Percentiles rank a stretch among this genome's conserved stretches.
phyloP scores from a whole-genome alignment of 148 eudicot genomes.

The Cornus suecica region DNA sequence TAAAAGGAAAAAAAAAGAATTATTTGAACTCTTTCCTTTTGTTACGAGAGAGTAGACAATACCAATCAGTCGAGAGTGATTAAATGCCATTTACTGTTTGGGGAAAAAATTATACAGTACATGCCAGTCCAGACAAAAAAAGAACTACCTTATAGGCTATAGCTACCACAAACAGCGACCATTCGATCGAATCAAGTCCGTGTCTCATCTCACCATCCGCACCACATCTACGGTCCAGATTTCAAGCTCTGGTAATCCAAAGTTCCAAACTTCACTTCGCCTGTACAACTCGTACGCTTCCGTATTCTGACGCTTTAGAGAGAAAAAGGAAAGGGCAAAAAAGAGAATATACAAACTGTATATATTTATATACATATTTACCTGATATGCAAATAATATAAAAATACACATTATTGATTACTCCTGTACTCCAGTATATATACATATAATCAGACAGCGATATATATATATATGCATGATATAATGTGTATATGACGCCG shows the following conservation, averaged over 20 bases:
- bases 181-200: background rate
- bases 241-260: background rate
- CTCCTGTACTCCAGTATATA: too few relatives aligned
- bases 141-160: background rate
- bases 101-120: background rate
- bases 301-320: conserved; percentile 5
- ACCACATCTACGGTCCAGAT: background rate
- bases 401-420: background rate
- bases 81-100: background rate
- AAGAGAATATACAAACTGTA: too few relatives aligned
- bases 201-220: background rate
- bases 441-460: too few relatives aligned
- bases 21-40: too few relatives aligned
- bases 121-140: background rate
- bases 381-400: too few relatives aligned
- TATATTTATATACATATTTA: background rate
- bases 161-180: background rate
- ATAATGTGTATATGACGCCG: conserved; percentile 25
- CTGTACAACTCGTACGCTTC: conserved; percentile 7
- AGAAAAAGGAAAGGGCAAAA: background rate
- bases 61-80: background rate
- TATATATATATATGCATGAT: background rate
- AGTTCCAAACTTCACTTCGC: background rate
- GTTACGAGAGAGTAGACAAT: background rate
- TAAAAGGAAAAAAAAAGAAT: too few relatives aligned